phyloP scores from a whole-genome alignment of 257 asterid genomes.

The Sherardia arvensis region DNA sequence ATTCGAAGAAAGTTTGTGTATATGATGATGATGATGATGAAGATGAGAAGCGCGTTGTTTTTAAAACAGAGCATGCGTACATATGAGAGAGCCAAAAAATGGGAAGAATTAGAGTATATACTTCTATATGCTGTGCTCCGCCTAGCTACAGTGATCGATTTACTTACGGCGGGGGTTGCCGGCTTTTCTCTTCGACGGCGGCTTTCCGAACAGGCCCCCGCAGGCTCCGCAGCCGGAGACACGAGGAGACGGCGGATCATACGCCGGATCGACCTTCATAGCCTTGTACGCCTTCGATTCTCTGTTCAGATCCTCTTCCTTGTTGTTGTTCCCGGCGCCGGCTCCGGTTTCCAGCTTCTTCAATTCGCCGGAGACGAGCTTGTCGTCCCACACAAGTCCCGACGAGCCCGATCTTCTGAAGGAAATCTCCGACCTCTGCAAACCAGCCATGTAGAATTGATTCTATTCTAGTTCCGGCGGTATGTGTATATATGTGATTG shows the following conservation, averaged over 20 bases:
- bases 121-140: neutral
- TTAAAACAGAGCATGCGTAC: neutral
- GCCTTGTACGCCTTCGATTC: conserved; percentile 15
- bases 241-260: conserved; percentile 44
- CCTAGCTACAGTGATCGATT: neutral
- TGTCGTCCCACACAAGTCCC: conserved; percentile 43
- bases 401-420: conserved; percentile 49
- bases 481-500: neutral
- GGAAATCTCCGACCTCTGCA: conserved; percentile 38
- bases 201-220: conserved; percentile 30
- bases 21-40: neutral
- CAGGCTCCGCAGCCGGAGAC: conserved; percentile 37
- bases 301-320: neutral
- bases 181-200: conserved; percentile 15
- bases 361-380: conserved; percentile 26
- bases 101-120: neutral
- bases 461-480: neutral
- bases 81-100: neutral
- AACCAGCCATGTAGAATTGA: conserved; percentile 13
- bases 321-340: neutral
- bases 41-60: neutral
- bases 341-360: conserved; percentile 18
- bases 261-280: conserved; percentile 13
- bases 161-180: conserved; percentile 17
- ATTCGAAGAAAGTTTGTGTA: too few species aligned